These are phyloP conservation scores for Venustampulla echinocandica DNA, from an alignment of 495 filamentous ascomycete genomes.

Conservation along the genomic window DNA sequence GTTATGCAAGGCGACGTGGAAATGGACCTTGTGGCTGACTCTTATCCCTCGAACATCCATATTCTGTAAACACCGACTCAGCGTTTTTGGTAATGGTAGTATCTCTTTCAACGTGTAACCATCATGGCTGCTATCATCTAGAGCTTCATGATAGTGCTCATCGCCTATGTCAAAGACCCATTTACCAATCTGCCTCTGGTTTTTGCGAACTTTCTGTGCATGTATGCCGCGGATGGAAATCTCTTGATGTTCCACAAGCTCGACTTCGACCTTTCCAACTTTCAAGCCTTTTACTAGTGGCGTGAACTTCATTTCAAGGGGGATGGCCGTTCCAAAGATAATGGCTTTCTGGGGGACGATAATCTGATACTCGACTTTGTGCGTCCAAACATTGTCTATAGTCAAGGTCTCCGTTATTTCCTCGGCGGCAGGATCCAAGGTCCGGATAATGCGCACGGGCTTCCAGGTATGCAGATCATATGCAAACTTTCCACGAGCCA, in stretches of 20 bases:
- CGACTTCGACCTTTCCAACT: constrained; percentile 65
- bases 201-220: constrained; percentile 50
- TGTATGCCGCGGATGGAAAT: constrained; percentile 43
- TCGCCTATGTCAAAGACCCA: constrained; percentile 53
- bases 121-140: constrained; percentile 61
- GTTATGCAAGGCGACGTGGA: constrained; percentile 81
- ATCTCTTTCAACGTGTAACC: constrained; percentile 63
- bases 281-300: constrained; percentile 80
- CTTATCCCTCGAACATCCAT: constrained; percentile 77
- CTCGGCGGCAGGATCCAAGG: constrained; percentile 67
- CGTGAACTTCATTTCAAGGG: constrained; percentile 69
- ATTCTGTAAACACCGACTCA: constrained; percentile 77
- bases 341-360: constrained; percentile 83
- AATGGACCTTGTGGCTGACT: constrained; percentile 75
- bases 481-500: constrained; percentile 69
- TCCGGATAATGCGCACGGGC: constrained; percentile 80
- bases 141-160: constrained; percentile 54
- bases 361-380: constrained; percentile 90
- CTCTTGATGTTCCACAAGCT: constrained; percentile 71
- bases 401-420: constrained; percentile 84
- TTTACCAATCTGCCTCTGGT: constrained; percentile 49
- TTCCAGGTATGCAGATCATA: constrained; percentile 72
- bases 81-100: constrained; percentile 64
- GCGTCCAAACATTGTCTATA: constrained; percentile 90
- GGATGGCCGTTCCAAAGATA: constrained; percentile 77